phyloP scores from a whole-genome alignment of 768 basidiomycete species.

The Suillus clintonianus region DNA sequence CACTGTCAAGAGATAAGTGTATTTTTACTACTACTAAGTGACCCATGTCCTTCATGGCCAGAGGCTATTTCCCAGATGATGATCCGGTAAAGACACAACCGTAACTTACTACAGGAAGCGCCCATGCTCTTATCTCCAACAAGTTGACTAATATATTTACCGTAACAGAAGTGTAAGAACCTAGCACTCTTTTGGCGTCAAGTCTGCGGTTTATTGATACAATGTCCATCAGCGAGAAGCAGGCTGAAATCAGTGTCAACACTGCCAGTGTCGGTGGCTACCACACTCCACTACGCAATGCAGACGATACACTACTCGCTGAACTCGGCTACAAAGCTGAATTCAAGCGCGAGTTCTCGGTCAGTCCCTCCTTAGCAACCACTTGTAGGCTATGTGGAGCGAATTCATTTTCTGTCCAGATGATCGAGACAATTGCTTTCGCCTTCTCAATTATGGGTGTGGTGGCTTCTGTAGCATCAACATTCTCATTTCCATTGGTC shows the following conservation, averaged over 20 bases:
- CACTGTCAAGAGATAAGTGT: slow-evolving; percentile 17
- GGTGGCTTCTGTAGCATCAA: slow-evolving; percentile 67
- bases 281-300: slow-evolving; percentile 32
- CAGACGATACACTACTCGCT: slow-evolving; percentile 61
- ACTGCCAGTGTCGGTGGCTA: slow-evolving; percentile 10
- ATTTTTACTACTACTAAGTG: slow-evolving; percentile 7
- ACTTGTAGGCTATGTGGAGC: not conserved
- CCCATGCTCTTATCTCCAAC: slow-evolving; percentile 20
- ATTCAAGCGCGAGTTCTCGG: slow-evolving; percentile 75
- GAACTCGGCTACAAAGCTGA: slow-evolving; percentile 71
- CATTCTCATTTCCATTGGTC: slow-evolving; percentile 61
- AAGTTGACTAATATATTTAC: not conserved
- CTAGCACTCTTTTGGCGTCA: not conserved
- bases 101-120: not conserved
- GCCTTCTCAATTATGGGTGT: slow-evolving; percentile 76
- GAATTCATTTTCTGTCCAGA: slow-evolving; percentile 28
- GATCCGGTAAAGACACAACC: not conserved
- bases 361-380: slow-evolving; percentile 27
- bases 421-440: slow-evolving; percentile 65
- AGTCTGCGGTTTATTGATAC: not conserved
- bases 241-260: slow-evolving; percentile 9
- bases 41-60: not conserved
- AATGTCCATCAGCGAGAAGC: slow-evolving; percentile 26
- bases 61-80: not conserved
- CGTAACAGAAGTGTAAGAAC: slow-evolving; percentile 5